phyloP scores from a whole-genome alignment of 2,329 filamentous ascomycete genomes.

The Aspergillus fischeri region DNA sequence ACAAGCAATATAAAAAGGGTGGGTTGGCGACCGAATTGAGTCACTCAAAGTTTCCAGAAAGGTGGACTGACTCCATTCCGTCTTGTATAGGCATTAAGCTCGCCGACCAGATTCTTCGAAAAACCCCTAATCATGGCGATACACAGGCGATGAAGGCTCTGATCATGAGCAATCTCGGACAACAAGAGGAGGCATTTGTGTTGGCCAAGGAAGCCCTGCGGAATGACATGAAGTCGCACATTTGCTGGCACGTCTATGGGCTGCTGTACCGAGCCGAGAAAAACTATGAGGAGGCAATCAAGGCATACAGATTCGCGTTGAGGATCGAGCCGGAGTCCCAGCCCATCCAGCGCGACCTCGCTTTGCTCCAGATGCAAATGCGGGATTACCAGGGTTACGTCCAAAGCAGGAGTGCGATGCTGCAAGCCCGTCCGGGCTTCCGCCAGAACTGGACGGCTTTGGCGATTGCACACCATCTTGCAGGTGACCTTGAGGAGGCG shows the following conservation, averaged over 20 bases:
- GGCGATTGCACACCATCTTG: slow-evolving; percentile 85
- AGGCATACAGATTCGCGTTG: slow-evolving; percentile 96
- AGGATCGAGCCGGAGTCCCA: slow-evolving; percentile 88
- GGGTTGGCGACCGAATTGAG: slow-evolving; percentile 10
- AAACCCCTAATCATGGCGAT: slow-evolving; percentile 93
- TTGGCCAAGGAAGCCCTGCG: slow-evolving; percentile 88
- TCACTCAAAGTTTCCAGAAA: slow-evolving; percentile 2
- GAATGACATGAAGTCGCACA: slow-evolving; percentile 97
- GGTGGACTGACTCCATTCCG: slow-evolving; percentile 16
- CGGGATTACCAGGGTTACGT: slow-evolving; percentile 92
- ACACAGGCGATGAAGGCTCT: slow-evolving; percentile 98
- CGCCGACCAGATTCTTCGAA: slow-evolving; percentile 93
- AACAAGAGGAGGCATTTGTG: slow-evolving; percentile 88
- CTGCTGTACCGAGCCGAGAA: slow-evolving; percentile 88
- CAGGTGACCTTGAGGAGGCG: slow-evolving; percentile 78
- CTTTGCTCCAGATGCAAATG: slow-evolving; percentile 92
- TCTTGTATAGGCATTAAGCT: slow-evolving; percentile 70
- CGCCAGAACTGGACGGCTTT: slow-evolving; percentile 98
- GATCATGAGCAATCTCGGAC: slow-evolving; percentile 88
- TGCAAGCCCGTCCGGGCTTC: slow-evolving; percentile 74
- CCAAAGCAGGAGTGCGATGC: slow-evolving; percentile 80
- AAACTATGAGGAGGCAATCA: slow-evolving; percentile 98
- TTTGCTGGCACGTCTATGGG: slow-evolving; percentile 99
- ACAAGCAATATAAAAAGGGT: slow-evolving; percentile 95
- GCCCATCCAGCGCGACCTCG: slow-evolving; percentile 91